phyloP scores from a whole-genome alignment of 2,329 filamentous ascomycete species.

The Colletotrichum sublineola region DNA sequence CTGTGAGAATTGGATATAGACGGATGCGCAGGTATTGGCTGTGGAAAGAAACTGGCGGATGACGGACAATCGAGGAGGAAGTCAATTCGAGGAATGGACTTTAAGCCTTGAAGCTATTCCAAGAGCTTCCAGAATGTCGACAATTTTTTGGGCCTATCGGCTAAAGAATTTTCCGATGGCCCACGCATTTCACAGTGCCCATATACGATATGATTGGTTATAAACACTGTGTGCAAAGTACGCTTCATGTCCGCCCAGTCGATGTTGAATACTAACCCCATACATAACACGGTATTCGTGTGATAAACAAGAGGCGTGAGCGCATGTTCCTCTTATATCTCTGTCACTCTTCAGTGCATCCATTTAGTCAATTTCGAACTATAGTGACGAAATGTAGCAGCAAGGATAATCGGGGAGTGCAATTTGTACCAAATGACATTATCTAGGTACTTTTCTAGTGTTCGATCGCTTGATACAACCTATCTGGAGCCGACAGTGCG shows the following conservation, averaged over 20 bases:
- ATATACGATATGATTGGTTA: neutral
- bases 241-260: neutral
- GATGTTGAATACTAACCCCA: neutral
- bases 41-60: constrained; percentile 44
- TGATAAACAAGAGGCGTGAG: neutral
- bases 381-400: neutral
- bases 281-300: neutral
- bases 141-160: constrained; percentile 52
- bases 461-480: constrained; percentile 25
- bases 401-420: constrained; percentile 36
- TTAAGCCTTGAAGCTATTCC: constrained; percentile 52
- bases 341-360: too few relatives aligned
- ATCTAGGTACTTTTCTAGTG: constrained; percentile 27
- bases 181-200: constrained; percentile 10
- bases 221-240: neutral
- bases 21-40: constrained; percentile 44
- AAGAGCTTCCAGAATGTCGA: constrained; percentile 58
- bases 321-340: neutral
- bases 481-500: constrained; percentile 3
- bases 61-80: constrained; percentile 36
- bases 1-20: constrained; percentile 10
- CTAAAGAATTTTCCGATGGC: constrained; percentile 41
- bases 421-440: constrained; percentile 27
- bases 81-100: constrained; percentile 46
- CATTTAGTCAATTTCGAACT: too few relatives aligned